A percentile compares a stretch with the other conserved stretches of the same genome.
Evolutionary conservation across 129 eudicot species (phyloP).

Genomic region (Chrysanthemum seticuspe): DNA sequence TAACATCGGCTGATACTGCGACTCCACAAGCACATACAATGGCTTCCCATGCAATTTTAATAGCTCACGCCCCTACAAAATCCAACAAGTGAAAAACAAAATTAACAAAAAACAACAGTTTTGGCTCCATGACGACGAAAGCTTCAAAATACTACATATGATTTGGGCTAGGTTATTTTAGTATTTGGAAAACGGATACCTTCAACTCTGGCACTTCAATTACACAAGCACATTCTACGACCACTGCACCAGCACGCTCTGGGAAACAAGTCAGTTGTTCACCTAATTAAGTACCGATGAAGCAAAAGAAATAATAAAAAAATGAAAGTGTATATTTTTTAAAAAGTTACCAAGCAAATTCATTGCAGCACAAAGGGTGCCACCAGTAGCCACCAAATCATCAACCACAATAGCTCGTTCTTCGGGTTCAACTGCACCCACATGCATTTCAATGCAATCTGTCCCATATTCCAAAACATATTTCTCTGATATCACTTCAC

Average conservation of each 20-base stretch:
- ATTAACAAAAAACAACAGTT: neutral
- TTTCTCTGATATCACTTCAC: conserved; percentile 76
- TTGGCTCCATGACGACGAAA: too few relatives aligned
- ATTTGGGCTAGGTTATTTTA: too few relatives aligned
- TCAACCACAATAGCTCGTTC: conserved; percentile 86
- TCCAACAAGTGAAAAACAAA: neutral
- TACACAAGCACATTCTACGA: conserved; percentile 60
- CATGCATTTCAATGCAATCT: conserved; percentile 91
- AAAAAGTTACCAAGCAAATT: conserved; percentile 54
- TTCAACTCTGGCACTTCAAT: conserved; percentile 71
- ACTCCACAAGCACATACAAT: conserved; percentile 58
- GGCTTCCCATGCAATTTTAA: conserved; percentile 59
- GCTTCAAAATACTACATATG: too few relatives aligned
- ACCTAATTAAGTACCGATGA: neutral
- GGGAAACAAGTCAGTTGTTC: neutral
- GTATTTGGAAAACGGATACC: conserved; percentile 14
- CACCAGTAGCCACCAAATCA: conserved; percentile 88
- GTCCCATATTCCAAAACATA: conserved; percentile 79
- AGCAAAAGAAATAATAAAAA: neutral
- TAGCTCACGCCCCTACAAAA: conserved; percentile 38
- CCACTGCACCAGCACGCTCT: conserved; percentile 68
- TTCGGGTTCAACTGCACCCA: conserved; percentile 76
- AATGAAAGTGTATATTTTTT: neutral
- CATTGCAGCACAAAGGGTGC: conserved; percentile 83
- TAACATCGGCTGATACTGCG: conserved; percentile 33